Evolutionary conservation across 2,329 filamentous ascomycete genomes (phyloP).

Genomic region (Colletotrichum agaves): DNA sequence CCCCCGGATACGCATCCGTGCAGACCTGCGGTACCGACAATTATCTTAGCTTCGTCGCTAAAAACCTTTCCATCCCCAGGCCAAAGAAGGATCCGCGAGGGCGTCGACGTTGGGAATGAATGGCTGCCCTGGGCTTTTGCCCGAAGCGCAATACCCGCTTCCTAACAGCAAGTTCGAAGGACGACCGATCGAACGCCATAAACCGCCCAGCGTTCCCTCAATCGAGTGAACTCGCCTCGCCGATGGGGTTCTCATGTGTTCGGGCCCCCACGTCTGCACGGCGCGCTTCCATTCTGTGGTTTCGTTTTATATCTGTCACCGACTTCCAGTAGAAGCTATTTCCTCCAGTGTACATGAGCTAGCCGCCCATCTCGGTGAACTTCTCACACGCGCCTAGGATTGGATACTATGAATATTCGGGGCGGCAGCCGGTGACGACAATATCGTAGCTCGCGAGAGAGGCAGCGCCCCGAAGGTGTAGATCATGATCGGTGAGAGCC

Average conservation of each 20-base stretch:
- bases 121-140: conserved; percentile 44
- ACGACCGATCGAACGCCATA: conserved; percentile 35
- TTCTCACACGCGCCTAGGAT: no score
- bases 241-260: conserved; percentile 42
- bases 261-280: conserved; percentile 48
- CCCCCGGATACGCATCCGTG: no score
- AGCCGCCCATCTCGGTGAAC: no score
- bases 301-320: conserved; percentile 38
- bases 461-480: conserved; percentile 42
- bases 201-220: conserved; percentile 45
- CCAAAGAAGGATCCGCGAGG: conserved; percentile 33
- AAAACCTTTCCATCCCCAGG: conserved; percentile 41
- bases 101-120: conserved; percentile 24
- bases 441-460: conserved; percentile 40
- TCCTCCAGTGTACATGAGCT: conserved; percentile 49
- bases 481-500: conserved; percentile 49
- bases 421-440: conserved; percentile 47
- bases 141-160: conserved; percentile 39
- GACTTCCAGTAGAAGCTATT: conserved; percentile 51
- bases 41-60: conserved; percentile 27
- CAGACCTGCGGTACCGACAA: neutral
- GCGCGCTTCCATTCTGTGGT: conserved; percentile 49
- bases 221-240: conserved; percentile 45
- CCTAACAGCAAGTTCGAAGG: no score
- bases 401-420: conserved; percentile 46